Percentiles rank a stretch among this genome's conserved stretches.
Conservation (phyloP, 164 flowering plant genomes). For the Macadamia tetraphylla region DNA sequence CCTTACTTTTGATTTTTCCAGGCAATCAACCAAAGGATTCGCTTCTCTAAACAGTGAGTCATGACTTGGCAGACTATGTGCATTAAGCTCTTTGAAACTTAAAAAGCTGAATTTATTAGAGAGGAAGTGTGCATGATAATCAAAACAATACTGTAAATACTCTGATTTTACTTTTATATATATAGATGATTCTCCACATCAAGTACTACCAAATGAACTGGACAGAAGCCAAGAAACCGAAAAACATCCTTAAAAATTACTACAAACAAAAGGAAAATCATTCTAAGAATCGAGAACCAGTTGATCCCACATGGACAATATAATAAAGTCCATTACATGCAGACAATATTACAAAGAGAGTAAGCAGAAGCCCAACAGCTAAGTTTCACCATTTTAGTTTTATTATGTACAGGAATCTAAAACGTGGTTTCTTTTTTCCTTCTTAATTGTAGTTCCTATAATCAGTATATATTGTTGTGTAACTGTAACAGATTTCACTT, state of each 20-base stretch:
- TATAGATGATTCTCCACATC: not conserved
- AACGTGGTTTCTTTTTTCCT: constrained; percentile 15
- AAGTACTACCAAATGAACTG: not conserved
- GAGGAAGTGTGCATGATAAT: no score
- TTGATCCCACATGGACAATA: constrained; percentile 16
- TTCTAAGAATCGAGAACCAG: constrained; percentile 10
- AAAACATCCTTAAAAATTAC: not conserved
- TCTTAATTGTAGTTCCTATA: constrained; percentile 17
- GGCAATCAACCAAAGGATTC: no score
- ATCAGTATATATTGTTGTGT: constrained; percentile 17
- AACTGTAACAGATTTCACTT: constrained; percentile 35
- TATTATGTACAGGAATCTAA: constrained; percentile 53
- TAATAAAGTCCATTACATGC: constrained; percentile 22
- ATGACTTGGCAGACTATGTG: not conserved
- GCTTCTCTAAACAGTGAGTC: no score
- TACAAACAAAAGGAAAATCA: not conserved
- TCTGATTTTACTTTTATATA: no score
- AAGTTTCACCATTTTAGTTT: constrained; percentile 29
- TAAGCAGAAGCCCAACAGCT: constrained; percentile 12
- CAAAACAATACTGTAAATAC: no score
- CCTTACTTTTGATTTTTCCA: no score
- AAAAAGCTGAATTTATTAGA: no score
- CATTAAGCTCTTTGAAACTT: not conserved
- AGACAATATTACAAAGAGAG: constrained; percentile 12
- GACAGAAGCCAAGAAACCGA: not conserved